These are phyloP conservation scores for Plasmodium reichenowi DNA, from an alignment of 169 alveolate species.

Conservation along the genomic window DNA sequence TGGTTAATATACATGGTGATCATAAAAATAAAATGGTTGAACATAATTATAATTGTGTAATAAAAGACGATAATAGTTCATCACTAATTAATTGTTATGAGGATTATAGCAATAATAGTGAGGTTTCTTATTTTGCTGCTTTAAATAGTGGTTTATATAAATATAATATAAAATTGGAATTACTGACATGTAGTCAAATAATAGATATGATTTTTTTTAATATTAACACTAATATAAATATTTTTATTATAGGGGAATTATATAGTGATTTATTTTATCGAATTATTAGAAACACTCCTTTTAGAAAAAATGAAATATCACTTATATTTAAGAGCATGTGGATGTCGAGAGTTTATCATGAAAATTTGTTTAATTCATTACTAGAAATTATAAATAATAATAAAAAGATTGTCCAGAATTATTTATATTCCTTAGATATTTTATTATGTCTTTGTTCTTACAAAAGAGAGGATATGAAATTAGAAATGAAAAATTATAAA, in stretches of 20 bases:
- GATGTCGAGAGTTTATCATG: conserved; percentile 73
- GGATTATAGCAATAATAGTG: neutral
- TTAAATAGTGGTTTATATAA: neutral
- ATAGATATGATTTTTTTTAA: conserved; percentile 57
- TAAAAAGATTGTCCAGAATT: conserved; percentile 33
- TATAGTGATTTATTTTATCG: conserved; percentile 55
- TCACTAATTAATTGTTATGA: neutral
- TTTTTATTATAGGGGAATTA: conserved; percentile 50
- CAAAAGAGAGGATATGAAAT: neutral
- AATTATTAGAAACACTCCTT: conserved; percentile 31
- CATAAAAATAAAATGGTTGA: too few species aligned
- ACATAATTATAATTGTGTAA: neutral
- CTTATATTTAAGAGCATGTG: conserved; percentile 73
- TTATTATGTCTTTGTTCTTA: conserved; percentile 72
- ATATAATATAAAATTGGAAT: conserved; percentile 36
- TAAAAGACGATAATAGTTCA: neutral
- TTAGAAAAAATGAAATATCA: conserved; percentile 30
- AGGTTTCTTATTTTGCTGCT: neutral
- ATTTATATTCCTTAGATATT: conserved; percentile 56
- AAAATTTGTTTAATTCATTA: conserved; percentile 32
- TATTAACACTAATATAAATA: conserved; percentile 35
- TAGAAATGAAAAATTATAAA: conserved; percentile 20
- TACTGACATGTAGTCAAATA: conserved; percentile 52
- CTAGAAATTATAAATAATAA: conserved; percentile 47
- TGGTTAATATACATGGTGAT: too few species aligned